Evolutionary conservation across 1,284 basidiomycete genomes (phyloP).

Genomic region (Xanthoconium separans): DNA sequence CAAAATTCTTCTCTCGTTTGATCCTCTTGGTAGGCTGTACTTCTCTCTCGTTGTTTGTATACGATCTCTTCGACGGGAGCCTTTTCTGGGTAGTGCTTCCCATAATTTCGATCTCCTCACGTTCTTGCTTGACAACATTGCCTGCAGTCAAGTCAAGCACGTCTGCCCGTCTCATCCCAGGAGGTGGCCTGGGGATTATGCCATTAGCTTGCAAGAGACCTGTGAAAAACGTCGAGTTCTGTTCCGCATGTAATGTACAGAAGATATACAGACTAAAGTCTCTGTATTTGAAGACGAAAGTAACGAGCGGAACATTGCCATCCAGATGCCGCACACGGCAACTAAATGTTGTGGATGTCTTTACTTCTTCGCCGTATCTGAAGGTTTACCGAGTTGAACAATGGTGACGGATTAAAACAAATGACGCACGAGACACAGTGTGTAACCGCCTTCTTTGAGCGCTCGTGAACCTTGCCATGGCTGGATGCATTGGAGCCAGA

Average conservation of each 20-base stretch:
- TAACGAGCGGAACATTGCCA: constrained; percentile 19
- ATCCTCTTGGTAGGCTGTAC: constrained; percentile 23
- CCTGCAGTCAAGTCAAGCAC: constrained; percentile 26
- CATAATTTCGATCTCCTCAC: constrained; percentile 8
- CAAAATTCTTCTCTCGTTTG: constrained; percentile 21
- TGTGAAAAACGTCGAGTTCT: constrained; percentile 3
- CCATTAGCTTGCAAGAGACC: constrained; percentile 32
- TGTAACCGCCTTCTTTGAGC: constrained; percentile 37
- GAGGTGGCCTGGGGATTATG: constrained; percentile 20
- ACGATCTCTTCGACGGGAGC: constrained; percentile 8
- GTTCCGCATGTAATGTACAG: neutral
- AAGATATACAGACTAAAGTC: constrained; percentile 22
- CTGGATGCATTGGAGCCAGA: neutral
- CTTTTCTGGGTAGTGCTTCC: constrained; percentile 3
- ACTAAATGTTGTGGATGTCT: neutral
- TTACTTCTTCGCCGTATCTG: constrained; percentile 26
- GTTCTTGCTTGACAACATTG: constrained; percentile 10
- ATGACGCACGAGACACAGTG: constrained; percentile 36
- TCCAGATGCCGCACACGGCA: constrained; percentile 11
- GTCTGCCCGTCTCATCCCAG: constrained; percentile 7
- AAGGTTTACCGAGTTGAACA: neutral
- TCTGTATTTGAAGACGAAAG: constrained; percentile 32
- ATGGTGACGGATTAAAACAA: neutral
- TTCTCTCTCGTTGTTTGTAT: neutral
- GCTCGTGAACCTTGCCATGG: constrained; percentile 35